Evolutionary conservation across 345 rosid genomes (phyloP).

Genomic region (Eucalyptus sp.): DNA sequence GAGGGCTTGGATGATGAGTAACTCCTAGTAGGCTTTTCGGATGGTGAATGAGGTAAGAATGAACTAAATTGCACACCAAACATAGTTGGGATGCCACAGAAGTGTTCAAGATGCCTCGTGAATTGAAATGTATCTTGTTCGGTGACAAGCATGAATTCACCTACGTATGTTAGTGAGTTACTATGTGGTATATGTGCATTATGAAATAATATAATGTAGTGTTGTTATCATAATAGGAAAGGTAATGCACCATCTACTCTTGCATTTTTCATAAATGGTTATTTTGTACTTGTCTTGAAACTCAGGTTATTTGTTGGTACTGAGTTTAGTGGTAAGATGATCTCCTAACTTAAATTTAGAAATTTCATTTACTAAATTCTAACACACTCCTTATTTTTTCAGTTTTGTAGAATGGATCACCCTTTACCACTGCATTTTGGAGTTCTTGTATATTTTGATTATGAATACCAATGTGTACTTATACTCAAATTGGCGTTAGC

Average conservation of each 20-base stretch:
- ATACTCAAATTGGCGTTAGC: neutral
- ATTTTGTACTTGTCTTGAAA: neutral
- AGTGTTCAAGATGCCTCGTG: no score
- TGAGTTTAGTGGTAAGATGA: neutral
- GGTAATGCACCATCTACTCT: neutral
- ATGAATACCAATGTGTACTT: neutral
- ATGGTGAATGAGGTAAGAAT: no score
- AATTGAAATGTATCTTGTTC: no score
- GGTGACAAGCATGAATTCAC: no score
- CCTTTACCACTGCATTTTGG: neutral
- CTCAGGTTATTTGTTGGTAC: neutral
- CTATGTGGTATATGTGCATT: no score
- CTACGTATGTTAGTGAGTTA: no score
- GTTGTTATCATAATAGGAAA: neutral
- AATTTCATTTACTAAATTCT: neutral
- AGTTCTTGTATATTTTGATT: no score
- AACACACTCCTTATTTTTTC: neutral
- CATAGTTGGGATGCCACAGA: fast-evolving
- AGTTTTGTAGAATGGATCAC: neutral
- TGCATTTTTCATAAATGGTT: neutral
- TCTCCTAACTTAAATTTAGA: neutral
- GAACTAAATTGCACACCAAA: no score
- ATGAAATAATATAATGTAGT: no score
- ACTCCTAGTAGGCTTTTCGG: no score
- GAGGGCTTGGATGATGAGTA: no score